Percentiles rank a stretch among this genome's conserved stretches.
These are phyloP conservation scores for Bolboschoenus planiculmis DNA, from an alignment of 176 grass and related monocot genomes.

Conservation along the genomic window DNA sequence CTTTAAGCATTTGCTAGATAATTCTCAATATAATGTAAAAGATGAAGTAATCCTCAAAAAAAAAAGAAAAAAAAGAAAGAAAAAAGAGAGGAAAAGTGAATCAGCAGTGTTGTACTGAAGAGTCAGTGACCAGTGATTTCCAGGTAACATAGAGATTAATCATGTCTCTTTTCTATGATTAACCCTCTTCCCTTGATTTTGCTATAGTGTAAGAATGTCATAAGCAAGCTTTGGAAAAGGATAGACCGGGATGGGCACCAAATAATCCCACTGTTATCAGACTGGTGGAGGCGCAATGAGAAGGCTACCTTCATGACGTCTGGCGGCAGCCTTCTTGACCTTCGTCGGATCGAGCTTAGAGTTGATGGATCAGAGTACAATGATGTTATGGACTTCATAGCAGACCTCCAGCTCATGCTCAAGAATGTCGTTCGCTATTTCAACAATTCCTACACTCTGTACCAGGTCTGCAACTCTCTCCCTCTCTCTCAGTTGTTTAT, in stretches of 20 bases:
- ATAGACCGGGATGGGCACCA: constrained; percentile 88
- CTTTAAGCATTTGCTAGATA: not conserved
- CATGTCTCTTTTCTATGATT: constrained; percentile 4
- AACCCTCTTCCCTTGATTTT: not conserved
- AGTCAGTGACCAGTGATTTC: not conserved
- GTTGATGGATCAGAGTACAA: constrained; percentile 78
- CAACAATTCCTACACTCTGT: constrained; percentile 22
- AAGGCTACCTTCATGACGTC: constrained; percentile 52
- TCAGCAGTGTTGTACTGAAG: not conserved
- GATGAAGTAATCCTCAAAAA: not conserved
- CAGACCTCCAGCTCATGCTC: constrained; percentile 83
- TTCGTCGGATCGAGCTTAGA: constrained; percentile 77
- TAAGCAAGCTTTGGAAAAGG: constrained; percentile 93
- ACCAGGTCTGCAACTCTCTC: not conserved
- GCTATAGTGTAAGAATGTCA: constrained; percentile 95
- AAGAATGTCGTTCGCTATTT: constrained; percentile 79
- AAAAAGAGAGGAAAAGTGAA: too few relatives aligned
- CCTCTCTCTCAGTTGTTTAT: not conserved
- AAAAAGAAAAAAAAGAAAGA: too few relatives aligned
- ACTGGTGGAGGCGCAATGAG: constrained; percentile 87
- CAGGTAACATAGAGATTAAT: not conserved
- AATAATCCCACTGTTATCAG: constrained; percentile 74
- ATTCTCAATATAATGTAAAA: not conserved
- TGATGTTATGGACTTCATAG: constrained; percentile 70
- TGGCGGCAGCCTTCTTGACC: constrained; percentile 49